Conservation (phyloP, 2,329 filamentous ascomycete genomes). For the Beauveria sp. region DNA sequence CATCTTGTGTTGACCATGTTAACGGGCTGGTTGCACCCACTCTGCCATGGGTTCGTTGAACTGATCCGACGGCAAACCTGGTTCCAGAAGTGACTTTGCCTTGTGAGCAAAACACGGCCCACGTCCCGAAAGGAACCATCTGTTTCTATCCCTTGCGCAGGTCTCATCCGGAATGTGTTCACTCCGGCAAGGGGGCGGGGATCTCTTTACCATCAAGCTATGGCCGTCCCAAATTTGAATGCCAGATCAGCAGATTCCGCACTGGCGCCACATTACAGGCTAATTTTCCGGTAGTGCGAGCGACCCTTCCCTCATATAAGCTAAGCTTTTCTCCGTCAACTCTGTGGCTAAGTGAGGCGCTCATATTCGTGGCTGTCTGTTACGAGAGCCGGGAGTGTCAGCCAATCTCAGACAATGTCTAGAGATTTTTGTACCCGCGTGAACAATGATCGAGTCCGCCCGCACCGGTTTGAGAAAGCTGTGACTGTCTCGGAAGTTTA, state of each 20-base stretch:
- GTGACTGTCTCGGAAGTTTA: background rate
- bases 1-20: background rate
- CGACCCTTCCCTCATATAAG: background rate
- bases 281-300: background rate
- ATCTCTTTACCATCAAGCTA: background rate
- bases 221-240: background rate
- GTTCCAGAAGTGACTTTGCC: background rate
- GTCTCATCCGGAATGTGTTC: background rate
- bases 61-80: background rate
- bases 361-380: background rate
- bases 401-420: slow-evolving; percentile 8
- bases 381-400: background rate
- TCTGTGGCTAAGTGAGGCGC: background rate
- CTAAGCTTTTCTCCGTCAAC: background rate
- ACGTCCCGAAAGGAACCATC: slow-evolving; percentile 1
- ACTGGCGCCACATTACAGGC: background rate
- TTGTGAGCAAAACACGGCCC: background rate
- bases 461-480: background rate
- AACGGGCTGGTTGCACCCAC: background rate
- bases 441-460: background rate
- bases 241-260: background rate
- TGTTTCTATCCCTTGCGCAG: slow-evolving; percentile 6
- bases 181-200: background rate
- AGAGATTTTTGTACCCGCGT: background rate
- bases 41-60: background rate